Evolutionary conservation across 345 rosid genomes (phyloP), one percentile per base, ranked within the genome.

Genomic region (Anacardium occidentale): DNA sequence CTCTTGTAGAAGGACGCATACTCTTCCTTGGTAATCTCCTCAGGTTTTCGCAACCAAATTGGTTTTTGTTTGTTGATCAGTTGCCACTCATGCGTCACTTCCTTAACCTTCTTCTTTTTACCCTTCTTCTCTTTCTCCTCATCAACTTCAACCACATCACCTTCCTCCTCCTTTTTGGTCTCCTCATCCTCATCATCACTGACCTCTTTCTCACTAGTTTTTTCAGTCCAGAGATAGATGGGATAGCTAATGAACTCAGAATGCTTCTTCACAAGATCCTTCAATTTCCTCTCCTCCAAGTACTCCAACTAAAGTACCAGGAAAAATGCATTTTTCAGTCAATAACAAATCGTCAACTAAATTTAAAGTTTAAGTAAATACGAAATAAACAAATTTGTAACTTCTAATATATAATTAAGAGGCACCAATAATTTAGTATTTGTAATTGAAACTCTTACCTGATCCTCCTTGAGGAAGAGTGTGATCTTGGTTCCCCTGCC

Each of bases 171-270:
- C 76, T 80, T 76, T 66, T 83, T 82, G 53, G 76, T 66, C 60
- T 83, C 95, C 48, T 86, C 89, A 5, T 86, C 89, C 58, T 86
- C 89, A 32, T 83, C 83, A 11, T 86, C 89, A 62, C 87, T 81
- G 10, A 86, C 74, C 65, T 86, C 87, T 60, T 83, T 86, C 77
- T 86, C 89, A 0, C 76, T 74, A 6, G 85, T 83, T 70, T 86
- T 86, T 81, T 86, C 85, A 0, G 82, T 80, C 85, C 84, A 82
- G 2, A 86, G 75, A 62, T 76, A 81, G 72, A 86, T 83, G 0
- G 89, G 89, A n/a, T 86, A 86, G 75, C 87, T 83, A 66, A 86
- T 86, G 78, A 86, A 86, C 56, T 86, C 89, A 3, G 89, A 86
- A 52, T 83, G 87, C 82, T 86, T 86, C 69, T 83, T 86, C 72